These are phyloP conservation scores for Megacollybia marginata DNA, from an alignment of 768 basidiomycete species.

Conservation along the genomic window DNA sequence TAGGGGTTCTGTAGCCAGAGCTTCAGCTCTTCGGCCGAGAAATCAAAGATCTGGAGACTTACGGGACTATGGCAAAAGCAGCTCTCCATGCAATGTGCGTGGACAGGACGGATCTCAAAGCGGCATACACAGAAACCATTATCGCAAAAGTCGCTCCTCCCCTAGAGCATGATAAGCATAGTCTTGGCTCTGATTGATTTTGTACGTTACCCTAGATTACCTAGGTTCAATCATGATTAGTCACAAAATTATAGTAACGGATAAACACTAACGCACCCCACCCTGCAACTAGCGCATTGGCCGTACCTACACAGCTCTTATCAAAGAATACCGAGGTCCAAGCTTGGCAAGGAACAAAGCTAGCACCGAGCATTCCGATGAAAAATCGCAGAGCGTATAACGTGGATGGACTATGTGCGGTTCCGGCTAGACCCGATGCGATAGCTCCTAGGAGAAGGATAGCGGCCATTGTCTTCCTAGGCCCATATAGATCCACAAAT, in stretches of 20 bases:
- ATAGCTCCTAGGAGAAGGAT: slow-evolving; percentile 49
- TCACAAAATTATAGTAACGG: slow-evolving; percentile 1
- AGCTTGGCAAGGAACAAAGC: slow-evolving; percentile 54
- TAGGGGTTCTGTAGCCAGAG: slow-evolving; percentile 25
- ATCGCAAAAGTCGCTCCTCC: slow-evolving; percentile 49
- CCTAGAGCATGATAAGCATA: slow-evolving; percentile 7
- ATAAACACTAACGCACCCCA: slow-evolving; percentile 39
- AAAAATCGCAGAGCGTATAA: slow-evolving; percentile 47
- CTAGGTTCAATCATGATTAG: slow-evolving; percentile 1
- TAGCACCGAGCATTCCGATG: slow-evolving; percentile 53
- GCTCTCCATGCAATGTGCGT: slow-evolving; percentile 44
- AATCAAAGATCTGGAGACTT: too few species aligned
- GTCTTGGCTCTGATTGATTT: too few species aligned
- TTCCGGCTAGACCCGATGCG: slow-evolving; percentile 52
- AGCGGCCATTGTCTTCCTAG: slow-evolving; percentile 46
- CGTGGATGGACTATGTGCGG: slow-evolving; percentile 28
- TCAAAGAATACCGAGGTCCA: slow-evolving; percentile 60
- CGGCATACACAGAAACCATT: slow-evolving; percentile 46
- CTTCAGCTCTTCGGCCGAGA: too few species aligned
- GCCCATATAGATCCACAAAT: slow-evolving; percentile 39
- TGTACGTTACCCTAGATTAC: slow-evolving; percentile 29
- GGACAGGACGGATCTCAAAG: slow-evolving; percentile 24
- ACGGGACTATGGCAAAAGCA: slow-evolving; percentile 47
- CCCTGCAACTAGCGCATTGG: slow-evolving; percentile 49
- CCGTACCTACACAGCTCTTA: slow-evolving; percentile 32